These are phyloP conservation scores for Cicer bijugum DNA, from an alignment of 306 rosid species.

Conservation along the genomic window DNA sequence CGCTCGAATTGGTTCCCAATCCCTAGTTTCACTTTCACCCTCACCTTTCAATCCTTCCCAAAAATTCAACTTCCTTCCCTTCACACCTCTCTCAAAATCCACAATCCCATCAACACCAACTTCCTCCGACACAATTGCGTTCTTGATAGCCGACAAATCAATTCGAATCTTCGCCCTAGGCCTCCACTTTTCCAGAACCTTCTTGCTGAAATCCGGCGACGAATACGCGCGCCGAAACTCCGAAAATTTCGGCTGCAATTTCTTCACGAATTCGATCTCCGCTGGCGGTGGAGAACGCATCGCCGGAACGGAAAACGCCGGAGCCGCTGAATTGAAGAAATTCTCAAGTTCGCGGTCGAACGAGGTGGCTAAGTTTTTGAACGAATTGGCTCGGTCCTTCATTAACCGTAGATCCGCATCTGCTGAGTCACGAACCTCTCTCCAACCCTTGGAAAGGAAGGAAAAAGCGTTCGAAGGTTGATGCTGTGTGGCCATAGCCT, in stretches of 20 bases:
- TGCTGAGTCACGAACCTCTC: slow-evolving; percentile 91
- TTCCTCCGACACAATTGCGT: slow-evolving; percentile 80
- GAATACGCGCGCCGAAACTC: slow-evolving; percentile 83
- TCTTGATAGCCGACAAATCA: slow-evolving; percentile 78
- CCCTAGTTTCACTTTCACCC: slow-evolving; percentile 51
- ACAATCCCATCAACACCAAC: slow-evolving; percentile 51
- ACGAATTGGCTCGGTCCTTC: slow-evolving; percentile 88
- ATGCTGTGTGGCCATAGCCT: slow-evolving; percentile 59
- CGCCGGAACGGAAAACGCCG: slow-evolving; percentile 65
- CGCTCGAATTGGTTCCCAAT: slow-evolving; percentile 93
- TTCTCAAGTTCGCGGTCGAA: slow-evolving; percentile 93
- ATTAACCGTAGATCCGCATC: slow-evolving; percentile 90
- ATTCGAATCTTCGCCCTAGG: slow-evolving; percentile 83
- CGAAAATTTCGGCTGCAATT: slow-evolving; percentile 77
- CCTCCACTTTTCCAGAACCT: slow-evolving; percentile 88
- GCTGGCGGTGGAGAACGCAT: slow-evolving; percentile 67
- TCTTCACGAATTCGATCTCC: slow-evolving; percentile 93
- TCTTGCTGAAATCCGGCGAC: slow-evolving; percentile 88
- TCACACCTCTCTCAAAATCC: slow-evolving; percentile 59
- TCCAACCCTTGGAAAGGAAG: slow-evolving; percentile 88
- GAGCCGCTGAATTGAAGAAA: slow-evolving; percentile 68
- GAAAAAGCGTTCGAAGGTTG: slow-evolving; percentile 76
- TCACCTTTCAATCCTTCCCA: slow-evolving; percentile 87
- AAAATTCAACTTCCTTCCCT: slow-evolving; percentile 57
- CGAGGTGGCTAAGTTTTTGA: slow-evolving; percentile 84